Base-by-base conservation (phyloP, 768 basidiomycete species). In the Trametes cubensis region DNA sequence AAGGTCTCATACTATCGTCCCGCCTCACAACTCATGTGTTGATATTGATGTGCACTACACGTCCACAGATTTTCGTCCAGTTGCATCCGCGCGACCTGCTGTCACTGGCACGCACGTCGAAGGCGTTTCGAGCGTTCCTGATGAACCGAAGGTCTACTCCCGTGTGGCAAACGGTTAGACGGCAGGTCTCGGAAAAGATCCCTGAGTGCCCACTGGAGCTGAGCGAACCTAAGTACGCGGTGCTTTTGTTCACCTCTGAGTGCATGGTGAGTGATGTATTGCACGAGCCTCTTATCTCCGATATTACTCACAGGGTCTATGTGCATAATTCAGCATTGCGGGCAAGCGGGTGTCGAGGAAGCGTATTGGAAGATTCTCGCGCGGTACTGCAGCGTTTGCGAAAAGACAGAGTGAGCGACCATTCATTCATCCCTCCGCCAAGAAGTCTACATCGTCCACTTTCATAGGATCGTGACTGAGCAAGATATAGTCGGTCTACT, bases 181-280 rank as follows among this genome's bases (percentile, higher is more conserved):
- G 21, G 30, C 25, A 40, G 5, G 46, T 58, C 5, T 50, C 40
- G 1, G 56, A 44, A 21, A 21, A 40, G 15, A 30, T 68, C 7
- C 65, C 67, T 0, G 39, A 46, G 25, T 55, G 59, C n/a, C 67
- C 67, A 11, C 30, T 40, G 7, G 40, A 53, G 26, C 55, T 67
- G 25, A 58, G 59, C 45, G 67, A 67, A 48, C 53, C 62, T 4
- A 47, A 40, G 21, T 67, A 63, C 41, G 61, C 61, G 14, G 52
- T 47, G 26, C 51, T 65, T 26, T 21, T 57, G 15, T 63, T 68
- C 15, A 15, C 18, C 46, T 55, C 23, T 23, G 46, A 47, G n/a
- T 23, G 13, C 46, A 47, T 20, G 23, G 46, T 21, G 5, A 25
- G 23, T 14, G 21, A 7, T 18, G 21, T 47, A 1, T 18, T 23